Percentiles rank a stretch among this genome's conserved stretches.
Conservation (phyloP, 2,329 filamentous ascomycete genomes). For the Knufia petricola region DNA sequence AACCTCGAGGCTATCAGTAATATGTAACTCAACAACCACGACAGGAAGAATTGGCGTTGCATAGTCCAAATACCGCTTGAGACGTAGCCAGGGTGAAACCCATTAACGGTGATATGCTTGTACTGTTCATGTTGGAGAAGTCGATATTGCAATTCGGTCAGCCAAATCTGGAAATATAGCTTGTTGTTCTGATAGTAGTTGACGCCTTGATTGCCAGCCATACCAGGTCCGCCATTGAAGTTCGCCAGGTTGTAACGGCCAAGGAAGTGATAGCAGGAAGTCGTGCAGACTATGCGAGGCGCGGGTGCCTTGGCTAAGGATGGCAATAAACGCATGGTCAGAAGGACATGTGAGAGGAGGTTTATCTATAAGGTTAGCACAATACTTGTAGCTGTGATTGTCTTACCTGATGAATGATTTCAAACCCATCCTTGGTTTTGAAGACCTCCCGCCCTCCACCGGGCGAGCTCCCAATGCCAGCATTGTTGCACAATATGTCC, state of each 20-base stretch:
- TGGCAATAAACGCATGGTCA: constrained; percentile 1
- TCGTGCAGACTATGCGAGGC: constrained; percentile 6
- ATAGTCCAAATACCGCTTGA: constrained; percentile 7
- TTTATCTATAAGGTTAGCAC: constrained; percentile 7
- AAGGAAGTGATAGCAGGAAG: constrained; percentile 8
- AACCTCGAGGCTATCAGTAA: not conserved
- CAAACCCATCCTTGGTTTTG: constrained; percentile 8
- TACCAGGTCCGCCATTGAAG: constrained; percentile 5
- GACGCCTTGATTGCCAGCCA: constrained; percentile 1
- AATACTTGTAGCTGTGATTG: not conserved
- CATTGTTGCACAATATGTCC: constrained; percentile 8
- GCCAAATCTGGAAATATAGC: constrained; percentile 10
- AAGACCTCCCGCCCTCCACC: not conserved
- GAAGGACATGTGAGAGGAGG: constrained; percentile 4
- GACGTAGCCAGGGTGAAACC: constrained; percentile 8
- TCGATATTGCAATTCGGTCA: constrained; percentile 7
- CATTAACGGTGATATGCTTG: constrained; percentile 10
- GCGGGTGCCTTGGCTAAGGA: constrained; percentile 5
- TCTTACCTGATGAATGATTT: constrained; percentile 10
- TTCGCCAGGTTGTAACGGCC: constrained; percentile 7
- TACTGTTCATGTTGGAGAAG: constrained; percentile 5
- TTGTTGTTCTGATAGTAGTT: constrained; percentile 9
- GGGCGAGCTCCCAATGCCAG: constrained; percentile 5
- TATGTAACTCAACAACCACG: constrained; percentile 1
- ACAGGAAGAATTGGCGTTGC: not conserved